Evolutionary conservation across 257 asterid species (phyloP).

Genomic region (Nyctanthes arbortristis): DNA sequence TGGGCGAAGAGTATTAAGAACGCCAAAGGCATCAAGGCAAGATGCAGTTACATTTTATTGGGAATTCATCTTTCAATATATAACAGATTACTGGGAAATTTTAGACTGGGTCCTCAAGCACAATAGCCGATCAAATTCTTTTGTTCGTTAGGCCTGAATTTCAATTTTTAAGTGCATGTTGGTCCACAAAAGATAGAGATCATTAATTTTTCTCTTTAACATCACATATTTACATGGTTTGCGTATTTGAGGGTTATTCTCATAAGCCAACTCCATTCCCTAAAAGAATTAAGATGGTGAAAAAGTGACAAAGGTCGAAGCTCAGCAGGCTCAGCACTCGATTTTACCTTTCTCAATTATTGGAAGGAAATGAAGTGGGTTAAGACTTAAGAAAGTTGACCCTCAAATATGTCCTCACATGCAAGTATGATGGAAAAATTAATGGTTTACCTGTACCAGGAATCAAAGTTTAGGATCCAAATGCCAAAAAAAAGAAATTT

Average conservation of each 20-base stretch:
- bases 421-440: background rate
- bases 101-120: background rate
- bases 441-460: background rate
- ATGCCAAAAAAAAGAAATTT: background rate
- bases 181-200: background rate
- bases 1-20: constrained; percentile 61
- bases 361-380: background rate
- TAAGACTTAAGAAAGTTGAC: background rate
- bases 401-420: background rate
- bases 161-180: background rate
- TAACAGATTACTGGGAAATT: too few species aligned
- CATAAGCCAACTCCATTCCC: background rate
- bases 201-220: background rate
- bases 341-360: background rate
- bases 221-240: background rate
- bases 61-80: background rate
- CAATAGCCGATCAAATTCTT: background rate
- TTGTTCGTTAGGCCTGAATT: background rate
- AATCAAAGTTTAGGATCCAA: background rate
- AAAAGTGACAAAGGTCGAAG: background rate
- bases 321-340: background rate
- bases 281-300: background rate
- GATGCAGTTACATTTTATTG: constrained; percentile 10
- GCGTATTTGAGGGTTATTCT: background rate
- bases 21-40: constrained; percentile 47